phyloP scores from a whole-genome alignment of 2,329 filamentous ascomycete species.

The Xylariales sp. region DNA sequence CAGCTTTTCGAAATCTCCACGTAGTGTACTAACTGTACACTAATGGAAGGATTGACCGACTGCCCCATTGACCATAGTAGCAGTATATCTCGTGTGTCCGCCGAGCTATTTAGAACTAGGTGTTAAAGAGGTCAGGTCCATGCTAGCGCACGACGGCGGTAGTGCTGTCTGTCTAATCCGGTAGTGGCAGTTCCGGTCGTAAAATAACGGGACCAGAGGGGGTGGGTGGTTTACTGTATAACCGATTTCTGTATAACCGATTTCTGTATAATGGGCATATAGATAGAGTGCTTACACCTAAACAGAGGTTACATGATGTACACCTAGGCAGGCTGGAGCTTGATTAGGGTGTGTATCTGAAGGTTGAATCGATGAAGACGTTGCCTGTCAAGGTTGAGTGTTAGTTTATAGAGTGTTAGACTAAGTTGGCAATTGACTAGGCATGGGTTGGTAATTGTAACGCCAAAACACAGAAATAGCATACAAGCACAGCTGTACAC shows the following conservation, averaged over 20 bases:
- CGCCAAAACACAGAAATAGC: too few relatives aligned
- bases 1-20: neutral
- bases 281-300: too few relatives aligned
- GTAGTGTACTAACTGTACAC: neutral
- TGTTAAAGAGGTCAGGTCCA: neutral
- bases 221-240: neutral
- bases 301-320: neutral
- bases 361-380: neutral
- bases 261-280: neutral
- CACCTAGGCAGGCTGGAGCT: neutral
- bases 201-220: neutral
- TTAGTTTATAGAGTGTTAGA: neutral
- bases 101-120: neutral
- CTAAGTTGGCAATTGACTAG: neutral
- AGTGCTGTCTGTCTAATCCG: conserved; percentile 2
- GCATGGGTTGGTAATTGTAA: neutral
- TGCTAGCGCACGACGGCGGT: neutral
- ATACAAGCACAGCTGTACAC: too few relatives aligned
- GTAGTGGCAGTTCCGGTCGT: neutral
- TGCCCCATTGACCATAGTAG: neutral
- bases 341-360: neutral
- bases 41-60: neutral
- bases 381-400: neutral
- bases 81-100: neutral
- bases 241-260: neutral